These are phyloP conservation scores for Boehmeria nivea DNA, from an alignment of 306 rosid species.

Conservation along the genomic window DNA sequence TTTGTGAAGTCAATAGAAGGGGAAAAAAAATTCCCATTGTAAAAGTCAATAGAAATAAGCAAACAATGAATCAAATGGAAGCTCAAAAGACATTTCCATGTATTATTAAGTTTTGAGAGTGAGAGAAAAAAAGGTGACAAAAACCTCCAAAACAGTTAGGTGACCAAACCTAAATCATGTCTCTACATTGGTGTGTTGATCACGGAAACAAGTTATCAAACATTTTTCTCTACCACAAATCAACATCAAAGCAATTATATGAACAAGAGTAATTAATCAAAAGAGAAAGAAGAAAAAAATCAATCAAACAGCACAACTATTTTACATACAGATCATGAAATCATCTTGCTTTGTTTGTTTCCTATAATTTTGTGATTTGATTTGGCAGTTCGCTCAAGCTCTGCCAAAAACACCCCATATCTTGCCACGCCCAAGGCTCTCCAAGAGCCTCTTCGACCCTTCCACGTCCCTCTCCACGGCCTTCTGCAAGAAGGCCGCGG, in stretches of 20 bases:
- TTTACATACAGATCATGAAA: conserved; percentile 38
- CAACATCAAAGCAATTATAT: conserved; percentile 18
- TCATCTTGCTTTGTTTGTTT: conserved; percentile 23
- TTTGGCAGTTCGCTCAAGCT: conserved; percentile 26
- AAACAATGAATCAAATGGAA: no score
- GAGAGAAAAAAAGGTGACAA: neutral
- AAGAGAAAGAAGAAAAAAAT: neutral
- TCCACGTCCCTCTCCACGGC: conserved; percentile 66
- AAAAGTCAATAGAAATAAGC: no score
- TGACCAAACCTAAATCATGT: conserved; percentile 30
- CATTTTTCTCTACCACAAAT: conserved; percentile 20
- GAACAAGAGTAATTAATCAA: conserved; percentile 10
- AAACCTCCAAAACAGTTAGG: conserved; percentile 30
- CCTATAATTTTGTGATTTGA: no score
- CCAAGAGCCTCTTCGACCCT: conserved; percentile 80
- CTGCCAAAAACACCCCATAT: conserved; percentile 89
- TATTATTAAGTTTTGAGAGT: no score
- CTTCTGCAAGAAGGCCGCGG: conserved; percentile 55
- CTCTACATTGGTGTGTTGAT: conserved; percentile 14
- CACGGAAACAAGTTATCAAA: conserved; percentile 7
- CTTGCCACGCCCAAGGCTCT: conserved; percentile 77
- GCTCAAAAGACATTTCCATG: no score
- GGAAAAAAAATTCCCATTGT: no score
- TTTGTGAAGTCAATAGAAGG: no score
- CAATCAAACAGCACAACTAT: conserved; percentile 22